Evolutionary conservation across 768 basidiomycete species (phyloP).

Genomic region (Mycena epipterygia): DNA sequence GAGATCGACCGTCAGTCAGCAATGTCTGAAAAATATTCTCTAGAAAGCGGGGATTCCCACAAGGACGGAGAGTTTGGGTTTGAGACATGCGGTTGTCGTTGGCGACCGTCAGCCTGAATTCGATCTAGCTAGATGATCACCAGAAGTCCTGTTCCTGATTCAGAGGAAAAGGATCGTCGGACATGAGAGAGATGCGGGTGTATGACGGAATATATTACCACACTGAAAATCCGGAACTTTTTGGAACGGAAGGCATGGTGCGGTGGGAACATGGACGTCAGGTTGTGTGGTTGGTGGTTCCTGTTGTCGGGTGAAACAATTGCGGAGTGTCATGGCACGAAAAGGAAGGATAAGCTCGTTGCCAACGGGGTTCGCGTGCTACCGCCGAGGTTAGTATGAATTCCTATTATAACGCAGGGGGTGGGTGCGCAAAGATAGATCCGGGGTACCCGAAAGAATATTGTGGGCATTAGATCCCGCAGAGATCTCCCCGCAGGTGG

Average conservation of each 20-base stretch:
- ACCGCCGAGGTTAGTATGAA: not conserved
- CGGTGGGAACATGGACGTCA: no score
- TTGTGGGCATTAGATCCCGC: constrained; percentile 3
- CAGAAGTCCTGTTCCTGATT: not conserved
- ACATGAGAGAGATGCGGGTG: not conserved
- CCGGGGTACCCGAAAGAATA: not conserved
- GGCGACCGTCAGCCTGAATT: constrained; percentile 18
- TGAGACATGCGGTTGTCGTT: no score
- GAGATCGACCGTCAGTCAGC: no score
- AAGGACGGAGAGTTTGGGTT: no score
- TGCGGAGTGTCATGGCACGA: no score
- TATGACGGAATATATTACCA: constrained; percentile 20
- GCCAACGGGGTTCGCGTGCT: constrained; percentile 1
- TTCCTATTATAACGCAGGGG: constrained; percentile 1
- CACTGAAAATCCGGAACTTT: constrained; percentile 13
- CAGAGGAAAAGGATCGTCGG: constrained; percentile 10
- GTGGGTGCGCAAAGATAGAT: not conserved
- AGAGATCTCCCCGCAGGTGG: not conserved
- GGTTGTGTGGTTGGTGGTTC: no score
- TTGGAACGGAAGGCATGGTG: no score
- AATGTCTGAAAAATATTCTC: no score
- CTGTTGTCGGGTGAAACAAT: no score
- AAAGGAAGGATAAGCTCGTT: not conserved
- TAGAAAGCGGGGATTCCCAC: no score
- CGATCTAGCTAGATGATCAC: constrained; percentile 7